Evolutionary conservation across 768 basidiomycete genomes (phyloP).

Genomic region (Boletus rex-veris): DNA sequence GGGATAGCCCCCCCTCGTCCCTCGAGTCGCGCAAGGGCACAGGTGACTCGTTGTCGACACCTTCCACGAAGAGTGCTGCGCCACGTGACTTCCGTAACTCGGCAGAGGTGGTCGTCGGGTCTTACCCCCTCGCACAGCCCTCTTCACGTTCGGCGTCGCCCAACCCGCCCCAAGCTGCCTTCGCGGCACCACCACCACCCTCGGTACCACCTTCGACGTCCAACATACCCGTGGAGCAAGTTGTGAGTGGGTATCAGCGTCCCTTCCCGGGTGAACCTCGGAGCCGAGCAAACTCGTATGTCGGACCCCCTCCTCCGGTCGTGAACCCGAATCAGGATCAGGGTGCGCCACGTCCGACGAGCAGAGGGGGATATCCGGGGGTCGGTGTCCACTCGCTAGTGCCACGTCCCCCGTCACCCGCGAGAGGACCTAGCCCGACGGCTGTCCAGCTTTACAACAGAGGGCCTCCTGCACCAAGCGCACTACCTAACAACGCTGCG

Average conservation of each 20-base stretch:
- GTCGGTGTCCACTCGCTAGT: conserved; percentile 73
- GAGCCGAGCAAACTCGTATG: conserved; percentile 51
- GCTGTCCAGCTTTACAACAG: conserved; percentile 11
- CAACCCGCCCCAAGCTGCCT: conserved; percentile 64
- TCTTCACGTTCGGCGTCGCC: conserved; percentile 74
- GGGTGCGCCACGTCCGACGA: conserved; percentile 50
- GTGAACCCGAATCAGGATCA: conserved; percentile 28
- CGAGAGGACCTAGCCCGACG: conserved; percentile 24
- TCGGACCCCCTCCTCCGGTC: conserved; percentile 28
- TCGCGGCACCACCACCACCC: conserved; percentile 64
- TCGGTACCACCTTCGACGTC: conserved; percentile 37
- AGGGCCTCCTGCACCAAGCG: conserved; percentile 1
- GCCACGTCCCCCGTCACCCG: conserved; percentile 62
- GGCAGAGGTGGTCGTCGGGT: conserved; percentile 76
- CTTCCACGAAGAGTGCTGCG: conserved; percentile 11
- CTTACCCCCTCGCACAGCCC: conserved; percentile 50
- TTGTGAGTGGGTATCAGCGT: conserved; percentile 75
- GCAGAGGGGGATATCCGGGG: conserved; percentile 70
- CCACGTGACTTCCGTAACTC: conserved; percentile 67
- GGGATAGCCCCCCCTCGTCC: conserved; percentile 21
- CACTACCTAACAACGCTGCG: neutral
- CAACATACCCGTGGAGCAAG: conserved; percentile 64
- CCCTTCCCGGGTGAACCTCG: conserved; percentile 81
- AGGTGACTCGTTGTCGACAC: conserved; percentile 24
- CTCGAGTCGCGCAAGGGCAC: conserved; percentile 26